These are phyloP conservation scores for Trichoderma aggressivum DNA, from an alignment of 2,329 filamentous ascomycete species.

Conservation along the genomic window DNA sequence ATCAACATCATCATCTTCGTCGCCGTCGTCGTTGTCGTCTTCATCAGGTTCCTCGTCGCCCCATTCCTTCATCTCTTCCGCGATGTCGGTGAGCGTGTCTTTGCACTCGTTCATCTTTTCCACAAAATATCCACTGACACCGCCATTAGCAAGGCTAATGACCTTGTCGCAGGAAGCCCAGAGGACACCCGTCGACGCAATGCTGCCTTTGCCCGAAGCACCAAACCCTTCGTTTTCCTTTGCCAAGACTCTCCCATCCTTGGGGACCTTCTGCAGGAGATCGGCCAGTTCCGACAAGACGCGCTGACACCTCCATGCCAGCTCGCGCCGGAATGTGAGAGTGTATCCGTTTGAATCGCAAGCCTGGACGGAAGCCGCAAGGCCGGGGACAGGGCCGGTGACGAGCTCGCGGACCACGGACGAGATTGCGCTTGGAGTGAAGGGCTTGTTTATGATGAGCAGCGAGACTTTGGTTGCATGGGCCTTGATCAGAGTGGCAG, in stretches of 20 bases:
- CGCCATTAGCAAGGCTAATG: slow-evolving; percentile 59
- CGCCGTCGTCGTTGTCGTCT: slow-evolving; percentile 53
- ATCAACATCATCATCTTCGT: slow-evolving; percentile 30
- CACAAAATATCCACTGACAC: slow-evolving; percentile 67
- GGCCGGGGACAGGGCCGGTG: slow-evolving; percentile 67
- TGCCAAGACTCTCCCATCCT: slow-evolving; percentile 52
- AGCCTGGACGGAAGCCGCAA: slow-evolving; percentile 67
- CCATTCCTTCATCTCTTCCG: slow-evolving; percentile 87
- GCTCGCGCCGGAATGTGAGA: slow-evolving; percentile 58
- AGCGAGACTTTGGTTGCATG: slow-evolving; percentile 86
- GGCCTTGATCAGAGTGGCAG: slow-evolving; percentile 70
- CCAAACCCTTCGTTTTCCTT: slow-evolving; percentile 25
- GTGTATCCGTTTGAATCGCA: slow-evolving; percentile 63
- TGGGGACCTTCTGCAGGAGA: slow-evolving; percentile 58
- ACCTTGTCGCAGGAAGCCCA: slow-evolving; percentile 83
- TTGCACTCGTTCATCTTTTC: slow-evolving; percentile 70
- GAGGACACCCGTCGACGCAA: slow-evolving; percentile 68
- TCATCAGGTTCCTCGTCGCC: slow-evolving; percentile 66
- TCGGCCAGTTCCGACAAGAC: slow-evolving; percentile 60
- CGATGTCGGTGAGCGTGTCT: slow-evolving; percentile 74
- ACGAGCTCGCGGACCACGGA: slow-evolving; percentile 71
- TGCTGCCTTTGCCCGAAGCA: slow-evolving; percentile 49
- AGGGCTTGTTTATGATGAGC: slow-evolving; percentile 80
- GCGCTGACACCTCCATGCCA: slow-evolving; percentile 56
- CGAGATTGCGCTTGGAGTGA: slow-evolving; percentile 72